Evolutionary conservation across 306 rosid species (phyloP).

Genomic region (Glycine soja): DNA sequence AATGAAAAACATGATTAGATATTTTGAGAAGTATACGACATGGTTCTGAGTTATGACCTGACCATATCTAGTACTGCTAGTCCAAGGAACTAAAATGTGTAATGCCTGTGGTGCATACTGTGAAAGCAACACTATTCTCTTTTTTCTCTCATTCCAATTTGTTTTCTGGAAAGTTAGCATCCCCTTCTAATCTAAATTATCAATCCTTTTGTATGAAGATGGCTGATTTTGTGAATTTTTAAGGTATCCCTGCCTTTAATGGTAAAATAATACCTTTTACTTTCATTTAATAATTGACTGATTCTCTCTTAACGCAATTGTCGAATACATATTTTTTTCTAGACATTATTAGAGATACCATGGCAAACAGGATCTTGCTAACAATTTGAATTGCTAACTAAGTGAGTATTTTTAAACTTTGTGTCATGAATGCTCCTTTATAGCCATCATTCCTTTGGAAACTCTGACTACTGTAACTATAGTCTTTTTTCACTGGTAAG

Average conservation of each 20-base stretch:
- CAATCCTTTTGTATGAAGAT: not conserved
- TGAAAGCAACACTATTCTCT: too few relatives aligned
- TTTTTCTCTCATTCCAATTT: not conserved
- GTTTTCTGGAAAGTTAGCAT: not conserved
- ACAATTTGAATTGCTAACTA: not conserved
- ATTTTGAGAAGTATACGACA: too few relatives aligned
- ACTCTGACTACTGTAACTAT: constrained; percentile 10
- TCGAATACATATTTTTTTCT: not conserved
- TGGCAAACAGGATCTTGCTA: not conserved
- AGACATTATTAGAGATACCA: not conserved
- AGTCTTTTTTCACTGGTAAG: constrained; percentile 24
- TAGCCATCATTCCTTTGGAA: constrained; percentile 22
- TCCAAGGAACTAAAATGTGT: not conserved
- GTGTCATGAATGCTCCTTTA: not conserved
- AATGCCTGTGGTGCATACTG: not conserved
- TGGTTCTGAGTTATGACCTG: too few relatives aligned
- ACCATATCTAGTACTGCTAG: not conserved
- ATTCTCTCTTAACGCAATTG: not conserved
- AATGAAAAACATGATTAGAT: not conserved
- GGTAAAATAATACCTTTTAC: not conserved
- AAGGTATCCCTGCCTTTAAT: not conserved
- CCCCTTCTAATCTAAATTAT: not conserved
- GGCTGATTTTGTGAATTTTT: not conserved
- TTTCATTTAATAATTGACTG: not conserved
- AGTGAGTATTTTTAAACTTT: not conserved